Conservation (phyloP, 2,329 filamentous ascomycete genomes). For the Colletotrichum liriopes region DNA sequence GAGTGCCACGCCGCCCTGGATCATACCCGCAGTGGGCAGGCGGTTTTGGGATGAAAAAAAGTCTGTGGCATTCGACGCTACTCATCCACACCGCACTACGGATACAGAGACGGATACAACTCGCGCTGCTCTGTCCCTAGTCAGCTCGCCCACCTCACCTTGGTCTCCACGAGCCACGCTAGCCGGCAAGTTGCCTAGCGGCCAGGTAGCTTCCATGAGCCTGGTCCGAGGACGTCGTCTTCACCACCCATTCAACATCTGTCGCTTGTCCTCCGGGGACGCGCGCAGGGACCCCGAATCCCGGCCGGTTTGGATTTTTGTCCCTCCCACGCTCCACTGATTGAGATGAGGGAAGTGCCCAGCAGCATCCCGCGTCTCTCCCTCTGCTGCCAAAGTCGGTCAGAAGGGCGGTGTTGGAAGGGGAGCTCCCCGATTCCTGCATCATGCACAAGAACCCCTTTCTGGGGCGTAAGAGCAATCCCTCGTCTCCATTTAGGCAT, state of each 20-base stretch:
- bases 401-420: constrained; percentile 28
- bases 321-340: constrained; percentile 30
- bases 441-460: constrained; percentile 21
- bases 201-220: constrained; percentile 39
- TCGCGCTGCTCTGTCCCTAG: constrained; percentile 5
- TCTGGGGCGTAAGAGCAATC: background rate
- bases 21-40: constrained; percentile 25
- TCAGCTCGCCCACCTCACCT: constrained; percentile 13
- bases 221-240: constrained; percentile 39
- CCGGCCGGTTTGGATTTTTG: constrained; percentile 37
- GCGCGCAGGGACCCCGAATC: constrained; percentile 35
- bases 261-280: constrained; percentile 26
- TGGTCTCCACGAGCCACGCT: constrained; percentile 36
- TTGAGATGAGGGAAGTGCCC: constrained; percentile 29
- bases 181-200: constrained; percentile 35
- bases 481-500: constrained; percentile 32
- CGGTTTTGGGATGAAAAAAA: constrained; percentile 29
- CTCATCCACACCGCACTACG: constrained; percentile 8
- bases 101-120: constrained; percentile 7
- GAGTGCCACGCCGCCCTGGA: constrained; percentile 11
- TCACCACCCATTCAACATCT: constrained; percentile 24
- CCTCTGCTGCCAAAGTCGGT: constrained; percentile 27
- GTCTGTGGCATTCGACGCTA: constrained; percentile 23
- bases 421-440: constrained; percentile 33
- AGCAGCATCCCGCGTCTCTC: constrained; percentile 27